These are phyloP conservation scores for Pseudoturritis turrita DNA, from an alignment of 345 rosid species.

Conservation along the genomic window DNA sequence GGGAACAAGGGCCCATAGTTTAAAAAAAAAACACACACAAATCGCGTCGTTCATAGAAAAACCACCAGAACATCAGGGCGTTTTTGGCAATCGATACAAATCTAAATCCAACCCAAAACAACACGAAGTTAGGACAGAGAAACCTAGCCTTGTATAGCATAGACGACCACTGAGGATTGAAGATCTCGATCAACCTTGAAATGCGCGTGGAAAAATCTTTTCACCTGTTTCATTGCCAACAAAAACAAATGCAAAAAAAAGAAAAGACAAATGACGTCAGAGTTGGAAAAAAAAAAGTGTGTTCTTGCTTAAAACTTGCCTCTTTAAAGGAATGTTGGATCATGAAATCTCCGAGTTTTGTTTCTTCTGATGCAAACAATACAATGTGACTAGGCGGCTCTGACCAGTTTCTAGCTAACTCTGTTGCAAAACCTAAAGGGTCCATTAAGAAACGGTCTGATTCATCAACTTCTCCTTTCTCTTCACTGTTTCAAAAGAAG, in stretches of 20 bases:
- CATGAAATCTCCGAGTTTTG: constrained; percentile 48
- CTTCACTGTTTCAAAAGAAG: constrained; percentile 48
- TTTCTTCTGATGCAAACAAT: constrained; percentile 68
- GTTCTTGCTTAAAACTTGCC: constrained; percentile 39
- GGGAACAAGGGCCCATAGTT: too few species aligned
- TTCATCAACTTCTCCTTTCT: constrained; percentile 55
- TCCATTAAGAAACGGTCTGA: constrained; percentile 74
- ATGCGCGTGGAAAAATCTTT: constrained; percentile 85
- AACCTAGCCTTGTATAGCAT: constrained; percentile 15
- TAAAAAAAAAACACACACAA: too few species aligned
- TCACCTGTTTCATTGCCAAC: constrained; percentile 36
- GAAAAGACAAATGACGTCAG: not conserved
- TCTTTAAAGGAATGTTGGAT: constrained; percentile 58
- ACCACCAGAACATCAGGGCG: not conserved
- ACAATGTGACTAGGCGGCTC: constrained; percentile 67
- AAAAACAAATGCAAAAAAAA: not conserved
- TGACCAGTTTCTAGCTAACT: constrained; percentile 61
- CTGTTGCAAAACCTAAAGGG: constrained; percentile 53
- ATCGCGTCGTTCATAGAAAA: not conserved
- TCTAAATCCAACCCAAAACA: constrained; percentile 1
- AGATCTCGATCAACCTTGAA: constrained; percentile 88
- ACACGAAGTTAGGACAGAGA: not conserved
- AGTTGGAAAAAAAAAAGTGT: not conserved
- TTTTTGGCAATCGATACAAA: too few species aligned
- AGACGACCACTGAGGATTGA: constrained; percentile 73